Percentiles rank a stretch among this genome's conserved stretches.
Conservation (phyloP, 805 yeast species). For the Candida patagonica region DNA sequence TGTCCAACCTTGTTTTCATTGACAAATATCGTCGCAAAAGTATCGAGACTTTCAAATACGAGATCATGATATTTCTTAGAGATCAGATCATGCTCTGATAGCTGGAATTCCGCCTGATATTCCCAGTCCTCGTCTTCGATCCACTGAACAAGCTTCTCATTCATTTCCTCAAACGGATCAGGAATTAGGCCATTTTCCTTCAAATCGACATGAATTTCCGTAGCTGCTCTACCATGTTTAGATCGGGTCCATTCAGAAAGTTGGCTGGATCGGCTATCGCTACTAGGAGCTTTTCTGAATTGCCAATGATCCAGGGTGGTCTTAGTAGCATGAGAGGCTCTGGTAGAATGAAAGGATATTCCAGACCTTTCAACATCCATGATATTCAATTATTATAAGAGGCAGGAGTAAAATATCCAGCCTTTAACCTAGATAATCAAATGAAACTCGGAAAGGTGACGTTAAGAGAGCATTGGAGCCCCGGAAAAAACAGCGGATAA, state of each 20-base stretch:
- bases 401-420: no score
- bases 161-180: conserved; percentile 36
- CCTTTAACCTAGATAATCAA: no score
- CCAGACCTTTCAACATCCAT: no score
- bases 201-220: conserved; percentile 37
- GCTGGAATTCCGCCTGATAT: conserved; percentile 24
- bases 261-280: not conserved
- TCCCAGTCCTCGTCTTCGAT: conserved; percentile 41
- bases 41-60: conserved; percentile 38
- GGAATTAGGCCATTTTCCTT: conserved; percentile 30
- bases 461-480: no score
- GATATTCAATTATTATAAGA: no score
- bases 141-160: conserved; percentile 39
- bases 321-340: no score
- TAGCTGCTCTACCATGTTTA: conserved; percentile 11
- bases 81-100: not conserved
- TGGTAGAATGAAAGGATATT: no score
- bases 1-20: conserved; percentile 29
- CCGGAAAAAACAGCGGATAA: no score
- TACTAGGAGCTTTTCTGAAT: conserved; percentile 5
- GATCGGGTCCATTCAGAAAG: conserved; percentile 12
- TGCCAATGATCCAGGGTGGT: conserved; percentile 4
- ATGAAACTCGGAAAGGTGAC: no score
- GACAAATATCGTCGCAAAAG: conserved; percentile 32
- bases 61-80: conserved; percentile 15